Evolutionary conservation across 257 asterid genomes (phyloP), one percentile per base, ranked within the genome.

Genomic region (Solanum tarapatanum): DNA sequence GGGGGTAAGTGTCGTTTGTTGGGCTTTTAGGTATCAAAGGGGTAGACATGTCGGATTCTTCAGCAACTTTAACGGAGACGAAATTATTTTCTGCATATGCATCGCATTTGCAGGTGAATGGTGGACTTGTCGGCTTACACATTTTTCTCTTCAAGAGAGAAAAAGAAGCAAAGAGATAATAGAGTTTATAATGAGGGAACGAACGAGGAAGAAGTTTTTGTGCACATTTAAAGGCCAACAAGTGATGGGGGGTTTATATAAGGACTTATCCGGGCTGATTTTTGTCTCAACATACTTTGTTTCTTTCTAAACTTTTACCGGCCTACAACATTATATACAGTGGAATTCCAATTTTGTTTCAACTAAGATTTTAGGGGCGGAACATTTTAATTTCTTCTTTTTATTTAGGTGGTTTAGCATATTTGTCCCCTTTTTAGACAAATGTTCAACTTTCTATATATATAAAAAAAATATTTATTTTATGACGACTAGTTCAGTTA

Each of bases 1-100:
- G 82, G 82, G 87, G 79, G 30, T 60, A 58, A 13, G 74, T 14
- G 6, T 23, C n/a, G 16, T 84, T 32, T 48, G 88, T 91, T 84
- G 90, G 91, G 91, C 35, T 88, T 90, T 89, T 90, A 87, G 92
- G 90, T 88, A 93, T 90, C 93, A 94, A 72, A 37, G 89, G 87
- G 12, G 92, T 58, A 66, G 45, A 51, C 91, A 88, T 85, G 93
- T 92, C 85, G 85, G 69, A 88, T 55, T 92, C 30, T 55, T 87
- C 69, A 24, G 85, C 58, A 66, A 69, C 87, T 72, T 87, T 83
- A 70, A 85, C 30, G 36, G 89, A 85, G 86, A 32, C 39, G 60
- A 36, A 37, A 82, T 60, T 37, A 33, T 48, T 7, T 60, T 58
- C 87, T 21, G 24, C 77, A 32, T 79, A 45, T 69, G 58, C 84